Conservation (phyloP, 257 asterid genomes). For the Lycium ferocissimum region DNA sequence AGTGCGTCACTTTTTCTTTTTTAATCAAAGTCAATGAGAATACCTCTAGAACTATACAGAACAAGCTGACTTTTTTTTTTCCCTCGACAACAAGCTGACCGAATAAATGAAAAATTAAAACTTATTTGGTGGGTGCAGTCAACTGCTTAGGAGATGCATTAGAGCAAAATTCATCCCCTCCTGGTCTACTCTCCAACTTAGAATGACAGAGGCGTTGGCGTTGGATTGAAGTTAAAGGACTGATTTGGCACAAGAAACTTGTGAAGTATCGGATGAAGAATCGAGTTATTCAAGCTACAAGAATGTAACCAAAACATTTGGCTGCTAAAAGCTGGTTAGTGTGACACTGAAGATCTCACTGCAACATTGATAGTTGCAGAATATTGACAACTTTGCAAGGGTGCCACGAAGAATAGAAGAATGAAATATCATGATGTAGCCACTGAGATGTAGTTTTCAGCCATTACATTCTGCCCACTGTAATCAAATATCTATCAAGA, state of each 20-base stretch:
- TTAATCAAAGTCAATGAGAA: too few species aligned
- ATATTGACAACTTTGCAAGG: background rate
- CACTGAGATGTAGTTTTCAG: background rate
- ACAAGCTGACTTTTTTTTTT: too few species aligned
- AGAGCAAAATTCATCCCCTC: too few species aligned
- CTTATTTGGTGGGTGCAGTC: background rate
- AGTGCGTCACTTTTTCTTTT: too few species aligned
- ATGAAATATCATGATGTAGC: background rate
- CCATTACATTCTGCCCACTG: background rate
- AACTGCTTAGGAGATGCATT: too few species aligned
- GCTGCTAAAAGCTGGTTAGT: background rate
- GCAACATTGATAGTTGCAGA: background rate
- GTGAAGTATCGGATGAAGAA: too few species aligned
- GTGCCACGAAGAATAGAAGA: background rate
- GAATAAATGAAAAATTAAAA: background rate
- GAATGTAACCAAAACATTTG: background rate
- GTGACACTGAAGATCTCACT: background rate
- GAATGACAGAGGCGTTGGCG: background rate
- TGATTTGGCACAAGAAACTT: too few species aligned
- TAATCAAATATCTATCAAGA: background rate
- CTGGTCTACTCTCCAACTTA: too few species aligned
- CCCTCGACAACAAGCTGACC: too few species aligned
- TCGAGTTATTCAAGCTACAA: background rate
- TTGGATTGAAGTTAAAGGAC: background rate
- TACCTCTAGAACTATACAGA: background rate